Evolutionary conservation across 1,139 yeast species (phyloP), one percentile per base, ranked within the genome.

Genomic region (Suhomyces atakaporum): DNA sequence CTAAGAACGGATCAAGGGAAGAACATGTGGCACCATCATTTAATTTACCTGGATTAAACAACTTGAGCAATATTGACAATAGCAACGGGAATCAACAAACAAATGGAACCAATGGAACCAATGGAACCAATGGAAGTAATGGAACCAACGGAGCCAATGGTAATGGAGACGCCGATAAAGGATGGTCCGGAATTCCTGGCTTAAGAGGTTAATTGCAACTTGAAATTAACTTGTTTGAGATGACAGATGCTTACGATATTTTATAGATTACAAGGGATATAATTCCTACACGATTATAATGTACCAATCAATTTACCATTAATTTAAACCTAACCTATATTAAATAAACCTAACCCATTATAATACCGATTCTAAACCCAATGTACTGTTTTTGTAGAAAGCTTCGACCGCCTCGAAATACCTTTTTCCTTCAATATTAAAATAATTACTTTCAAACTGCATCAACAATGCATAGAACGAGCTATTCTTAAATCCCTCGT

Each of bases 321-420:
- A n/a, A n/a, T n/a, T n/a, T n/a, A n/a, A 18, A 18, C 20, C 20
- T 18, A 18, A 18, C 20, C 20, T 18, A 18, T n/a, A n/a, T n/a
- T 15, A 24, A 24, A 24, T 24, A 19, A 22, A 29, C 25, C 31
- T 4, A 21, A 5, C 31, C 30, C 12, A 16, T 19, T 10, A 20
- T 18, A 27, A n/a, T n/a, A n/a, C n/a, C n/a, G n/a, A n/a, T n/a
- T n/a, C 5, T 18, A 18, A 18, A 6, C 20, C 16, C 3, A 25
- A 19, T 16, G 26, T 23, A 13, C 14, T 19, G 31, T 36, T 31
- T 13, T 38, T 45, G 48, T 59, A 60, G 47, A 63, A 65, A 32
- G 62, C 58, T 16, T 58, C 51, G 31, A 63, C 70, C 5, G 60
- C 62, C 13, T 59, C 63, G 31, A 51, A 49, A 50, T 68, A 68